A percentile compares a stretch with the other conserved stretches of the same genome.
phyloP scores from a whole-genome alignment of 2,329 filamentous ascomycete genomes.

The Claviceps capensis region DNA sequence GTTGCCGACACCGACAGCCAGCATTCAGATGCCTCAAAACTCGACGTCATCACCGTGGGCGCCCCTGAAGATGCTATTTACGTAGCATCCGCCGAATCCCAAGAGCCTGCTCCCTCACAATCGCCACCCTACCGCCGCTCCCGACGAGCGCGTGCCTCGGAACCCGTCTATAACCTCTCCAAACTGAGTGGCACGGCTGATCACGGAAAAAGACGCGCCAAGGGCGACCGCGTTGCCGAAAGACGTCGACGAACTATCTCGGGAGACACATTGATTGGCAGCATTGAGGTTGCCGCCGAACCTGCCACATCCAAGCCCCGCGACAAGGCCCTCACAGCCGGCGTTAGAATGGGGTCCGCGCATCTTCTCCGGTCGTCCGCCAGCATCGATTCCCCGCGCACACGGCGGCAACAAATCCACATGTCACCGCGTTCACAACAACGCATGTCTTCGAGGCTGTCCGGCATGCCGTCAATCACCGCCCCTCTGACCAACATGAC shows the following conservation, averaged over 20 bases:
- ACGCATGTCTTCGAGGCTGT: slow-evolving; percentile 29
- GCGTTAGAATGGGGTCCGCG: slow-evolving; percentile 28
- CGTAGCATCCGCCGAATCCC: slow-evolving; percentile 14
- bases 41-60: slow-evolving; percentile 21
- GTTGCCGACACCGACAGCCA: slow-evolving; percentile 48
- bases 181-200: slow-evolving; percentile 47
- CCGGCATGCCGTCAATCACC: slow-evolving; percentile 26
- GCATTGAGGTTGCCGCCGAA: slow-evolving; percentile 12
- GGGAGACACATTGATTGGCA: slow-evolving; percentile 22
- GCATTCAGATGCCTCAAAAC: slow-evolving; percentile 29
- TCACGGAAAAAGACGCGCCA: slow-evolving; percentile 42
- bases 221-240: slow-evolving; percentile 32
- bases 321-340: slow-evolving; percentile 3
- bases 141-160: slow-evolving; percentile 39
- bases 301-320: slow-evolving; percentile 5
- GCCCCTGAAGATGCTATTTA: slow-evolving; percentile 12
- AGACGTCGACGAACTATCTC: slow-evolving; percentile 33
- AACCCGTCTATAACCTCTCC: slow-evolving; percentile 53
- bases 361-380: slow-evolving; percentile 29
- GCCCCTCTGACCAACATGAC: slow-evolving; percentile 39
- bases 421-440: slow-evolving; percentile 19
- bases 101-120: slow-evolving; percentile 9
- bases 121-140: slow-evolving; percentile 28
- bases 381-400: slow-evolving; percentile 21
- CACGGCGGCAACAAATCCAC: slow-evolving; percentile 19